Conservation (phyloP, 164 flowering plant genomes). For the Macadamia integrifolia region DNA sequence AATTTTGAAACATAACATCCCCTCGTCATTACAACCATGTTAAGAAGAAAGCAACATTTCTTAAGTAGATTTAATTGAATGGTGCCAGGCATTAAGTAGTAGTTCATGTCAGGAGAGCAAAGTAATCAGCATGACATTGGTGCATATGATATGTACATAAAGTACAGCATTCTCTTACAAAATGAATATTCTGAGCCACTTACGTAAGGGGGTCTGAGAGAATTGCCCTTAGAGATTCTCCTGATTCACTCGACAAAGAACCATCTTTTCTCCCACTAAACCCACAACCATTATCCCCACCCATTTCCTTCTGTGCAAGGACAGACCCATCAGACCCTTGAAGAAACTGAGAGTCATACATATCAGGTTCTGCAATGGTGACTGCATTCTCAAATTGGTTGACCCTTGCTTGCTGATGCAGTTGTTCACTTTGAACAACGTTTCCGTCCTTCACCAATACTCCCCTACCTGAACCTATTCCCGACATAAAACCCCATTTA, state of each 20-base stretch:
- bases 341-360: slow-evolving; percentile 50
- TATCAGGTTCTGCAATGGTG: slow-evolving; percentile 43
- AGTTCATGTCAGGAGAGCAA: no score
- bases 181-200: slow-evolving; percentile 18
- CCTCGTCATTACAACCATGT: no score
- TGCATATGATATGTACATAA: no score
- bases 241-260: slow-evolving; percentile 39
- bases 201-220: slow-evolving; percentile 86
- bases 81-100: no score
- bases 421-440: slow-evolving; percentile 27
- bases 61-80: no score
- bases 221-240: slow-evolving; percentile 63
- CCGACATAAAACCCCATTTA: background rate
- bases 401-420: slow-evolving; percentile 28
- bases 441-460: slow-evolving; percentile 35
- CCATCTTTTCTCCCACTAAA: slow-evolving; percentile 63
- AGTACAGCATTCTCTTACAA: background rate
- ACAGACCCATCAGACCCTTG: slow-evolving; percentile 42
- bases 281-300: slow-evolving; percentile 60
- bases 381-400: slow-evolving; percentile 38
- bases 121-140: no score
- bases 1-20: no score
- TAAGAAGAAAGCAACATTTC: no score
- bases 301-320: slow-evolving; percentile 44
- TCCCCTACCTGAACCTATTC: slow-evolving; percentile 35